phyloP scores from a whole-genome alignment of 345 rosid species.

The Ceriops tagal region DNA sequence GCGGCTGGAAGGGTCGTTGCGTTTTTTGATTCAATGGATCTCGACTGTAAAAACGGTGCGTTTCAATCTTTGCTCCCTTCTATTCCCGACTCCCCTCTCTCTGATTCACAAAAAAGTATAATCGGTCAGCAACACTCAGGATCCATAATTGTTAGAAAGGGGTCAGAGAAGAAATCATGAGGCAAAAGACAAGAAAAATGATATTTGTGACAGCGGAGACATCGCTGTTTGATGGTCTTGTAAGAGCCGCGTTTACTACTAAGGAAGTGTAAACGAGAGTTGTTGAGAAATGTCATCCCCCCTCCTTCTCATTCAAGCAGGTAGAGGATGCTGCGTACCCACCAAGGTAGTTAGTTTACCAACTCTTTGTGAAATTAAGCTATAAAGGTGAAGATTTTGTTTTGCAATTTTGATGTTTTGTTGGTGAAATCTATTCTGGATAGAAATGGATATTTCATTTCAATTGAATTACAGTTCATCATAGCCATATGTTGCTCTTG shows the following conservation, averaged over 20 bases:
- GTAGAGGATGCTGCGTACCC: conserved; percentile 67
- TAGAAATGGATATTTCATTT: too few relatives aligned
- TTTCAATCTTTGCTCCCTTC: too few relatives aligned
- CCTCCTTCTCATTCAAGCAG: conserved; percentile 78
- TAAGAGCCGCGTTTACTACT: conserved; percentile 46
- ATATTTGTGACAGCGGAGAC: conserved; percentile 88
- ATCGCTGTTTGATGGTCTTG: conserved; percentile 55
- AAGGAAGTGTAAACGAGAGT: conserved; percentile 51
- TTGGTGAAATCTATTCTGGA: neutral
- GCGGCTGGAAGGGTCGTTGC: too few relatives aligned
- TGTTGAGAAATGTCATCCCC: conserved; percentile 57
- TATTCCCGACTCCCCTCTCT: too few relatives aligned
- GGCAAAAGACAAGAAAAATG: conserved; percentile 19
- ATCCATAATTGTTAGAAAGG: conserved; percentile 20
- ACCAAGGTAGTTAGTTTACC: conserved; percentile 38
- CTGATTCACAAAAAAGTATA: too few relatives aligned
- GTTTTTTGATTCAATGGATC: too few relatives aligned
- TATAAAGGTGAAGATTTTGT: neutral
- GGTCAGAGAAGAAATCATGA: conserved; percentile 18
- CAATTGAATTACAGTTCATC: too few relatives aligned
- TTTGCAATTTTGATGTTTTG: neutral
- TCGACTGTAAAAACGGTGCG: too few relatives aligned
- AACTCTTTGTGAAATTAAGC: too few relatives aligned
- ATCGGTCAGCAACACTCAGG: too few relatives aligned
- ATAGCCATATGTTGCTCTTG: too few relatives aligned